phyloP scores from a whole-genome alignment of 257 asterid genomes.

The Ligustrum vulgare region DNA sequence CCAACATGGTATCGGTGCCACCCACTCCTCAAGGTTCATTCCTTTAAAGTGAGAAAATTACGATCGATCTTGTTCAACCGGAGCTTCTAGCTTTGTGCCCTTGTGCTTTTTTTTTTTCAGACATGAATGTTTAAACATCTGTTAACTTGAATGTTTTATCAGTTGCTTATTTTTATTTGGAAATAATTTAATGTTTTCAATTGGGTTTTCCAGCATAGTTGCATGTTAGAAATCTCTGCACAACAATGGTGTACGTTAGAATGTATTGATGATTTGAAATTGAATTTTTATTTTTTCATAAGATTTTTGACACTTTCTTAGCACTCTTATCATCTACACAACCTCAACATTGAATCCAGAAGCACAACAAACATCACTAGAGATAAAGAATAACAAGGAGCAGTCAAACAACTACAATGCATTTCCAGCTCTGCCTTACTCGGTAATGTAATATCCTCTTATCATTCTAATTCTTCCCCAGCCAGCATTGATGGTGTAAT shows the following conservation, averaged over 20 bases:
- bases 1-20: slow-evolving; percentile 44
- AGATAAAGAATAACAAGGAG: too few relatives aligned
- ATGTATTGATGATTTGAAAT: too few relatives aligned
- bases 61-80: neutral
- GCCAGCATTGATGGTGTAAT: neutral
- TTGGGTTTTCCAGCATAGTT: too few relatives aligned
- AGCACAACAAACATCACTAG: too few relatives aligned
- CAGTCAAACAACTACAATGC: too few relatives aligned
- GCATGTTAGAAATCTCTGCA: too few relatives aligned
- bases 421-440: neutral
- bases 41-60: slow-evolving; percentile 7
- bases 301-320: too few relatives aligned
- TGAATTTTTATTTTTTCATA: too few relatives aligned
- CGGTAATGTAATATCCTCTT: neutral
- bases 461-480: neutral
- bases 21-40: slow-evolving; percentile 36
- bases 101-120: neutral
- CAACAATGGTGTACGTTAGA: too few relatives aligned
- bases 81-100: neutral
- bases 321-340: too few relatives aligned
- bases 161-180: neutral
- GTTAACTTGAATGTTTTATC: neutral
- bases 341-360: too few relatives aligned
- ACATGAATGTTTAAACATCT: neutral
- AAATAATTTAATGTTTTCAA: neutral